phyloP scores from a whole-genome alignment of 2,329 filamentous ascomycete species.

The Chaetomiaceae sp. region DNA sequence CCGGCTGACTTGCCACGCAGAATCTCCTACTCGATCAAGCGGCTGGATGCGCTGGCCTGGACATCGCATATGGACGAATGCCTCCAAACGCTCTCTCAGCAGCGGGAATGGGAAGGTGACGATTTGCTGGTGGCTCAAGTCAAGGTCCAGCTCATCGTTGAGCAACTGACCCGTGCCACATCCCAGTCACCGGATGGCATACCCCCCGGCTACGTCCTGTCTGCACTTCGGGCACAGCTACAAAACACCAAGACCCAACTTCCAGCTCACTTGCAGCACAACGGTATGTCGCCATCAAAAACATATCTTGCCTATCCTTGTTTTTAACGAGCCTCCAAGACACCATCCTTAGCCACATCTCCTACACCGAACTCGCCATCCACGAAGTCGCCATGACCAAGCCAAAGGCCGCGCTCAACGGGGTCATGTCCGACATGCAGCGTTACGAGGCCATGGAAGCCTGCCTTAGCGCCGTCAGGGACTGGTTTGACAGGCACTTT shows the following conservation, averaged over 20 bases:
- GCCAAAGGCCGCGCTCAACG: not conserved
- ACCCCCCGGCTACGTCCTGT: conserved; percentile 26
- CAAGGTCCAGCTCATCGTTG: conserved; percentile 39
- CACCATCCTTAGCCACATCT: conserved; percentile 33
- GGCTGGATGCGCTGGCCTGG: conserved; percentile 52
- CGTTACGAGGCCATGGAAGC: conserved; percentile 30
- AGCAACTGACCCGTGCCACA: conserved; percentile 30
- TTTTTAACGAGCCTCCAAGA: conserved; percentile 28
- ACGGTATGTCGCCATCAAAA: conserved; percentile 23
- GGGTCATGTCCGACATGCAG: conserved; percentile 23
- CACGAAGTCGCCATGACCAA: conserved; percentile 33
- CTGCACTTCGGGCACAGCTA: conserved; percentile 27
- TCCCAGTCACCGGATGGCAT: conserved; percentile 24
- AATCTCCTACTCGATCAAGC: conserved; percentile 36
- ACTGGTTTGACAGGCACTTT: conserved; percentile 35
- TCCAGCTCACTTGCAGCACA: conserved; percentile 22
- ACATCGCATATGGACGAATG: conserved; percentile 56
- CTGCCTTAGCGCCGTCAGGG: conserved; percentile 30
- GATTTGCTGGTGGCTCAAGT: conserved; percentile 42
- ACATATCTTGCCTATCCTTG: not conserved
- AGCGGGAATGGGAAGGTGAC: conserved; percentile 47
- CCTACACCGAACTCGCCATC: conserved; percentile 36
- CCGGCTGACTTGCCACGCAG: conserved; percentile 11
- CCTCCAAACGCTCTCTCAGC: conserved; percentile 42
- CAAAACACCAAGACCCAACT: conserved; percentile 26